These are phyloP conservation scores for Pleurotus tuoliensis DNA, from an alignment of 768 basidiomycete genomes.

Conservation along the genomic window DNA sequence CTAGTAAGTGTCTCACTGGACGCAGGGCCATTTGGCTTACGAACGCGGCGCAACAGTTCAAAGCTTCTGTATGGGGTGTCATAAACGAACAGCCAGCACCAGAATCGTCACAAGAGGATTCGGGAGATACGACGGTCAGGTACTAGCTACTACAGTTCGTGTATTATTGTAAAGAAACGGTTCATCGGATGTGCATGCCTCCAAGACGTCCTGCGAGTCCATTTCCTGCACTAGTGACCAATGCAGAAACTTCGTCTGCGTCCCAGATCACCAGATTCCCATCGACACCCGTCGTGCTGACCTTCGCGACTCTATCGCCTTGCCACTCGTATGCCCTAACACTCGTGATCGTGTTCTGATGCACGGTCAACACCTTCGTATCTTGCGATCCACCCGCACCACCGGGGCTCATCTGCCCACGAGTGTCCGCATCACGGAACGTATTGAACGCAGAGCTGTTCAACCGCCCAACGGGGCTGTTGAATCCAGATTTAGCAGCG, in stretches of 20 bases:
- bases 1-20: conserved; percentile 48
- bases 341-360: conserved; percentile 98
- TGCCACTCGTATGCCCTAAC: conserved; percentile 69
- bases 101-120: conserved; percentile 17
- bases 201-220: conserved; percentile 46
- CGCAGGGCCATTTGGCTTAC: neutral
- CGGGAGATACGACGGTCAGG: conserved; percentile 23
- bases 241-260: conserved; percentile 46
- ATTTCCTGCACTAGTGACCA: conserved; percentile 32
- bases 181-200: conserved; percentile 39
- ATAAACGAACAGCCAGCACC: conserved; percentile 70
- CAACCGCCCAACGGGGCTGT: conserved; percentile 61
- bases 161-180: neutral
- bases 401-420: conserved; percentile 45
- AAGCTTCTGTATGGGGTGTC: conserved; percentile 93
- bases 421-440: conserved; percentile 87
- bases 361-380: conserved; percentile 83
- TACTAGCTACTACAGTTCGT: conserved; percentile 11
- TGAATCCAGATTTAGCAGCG: conserved; percentile 38
- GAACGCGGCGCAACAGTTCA: conserved; percentile 58
- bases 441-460: conserved; percentile 93
- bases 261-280: conserved; percentile 89
- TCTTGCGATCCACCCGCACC: conserved; percentile 33
- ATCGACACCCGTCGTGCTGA: conserved; percentile 93
- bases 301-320: conserved; percentile 58